Evolutionary conservation across 495 filamentous ascomycete species (phyloP), one percentile per base, ranked within the genome.

Genomic region (Penicillium tannophilum): DNA sequence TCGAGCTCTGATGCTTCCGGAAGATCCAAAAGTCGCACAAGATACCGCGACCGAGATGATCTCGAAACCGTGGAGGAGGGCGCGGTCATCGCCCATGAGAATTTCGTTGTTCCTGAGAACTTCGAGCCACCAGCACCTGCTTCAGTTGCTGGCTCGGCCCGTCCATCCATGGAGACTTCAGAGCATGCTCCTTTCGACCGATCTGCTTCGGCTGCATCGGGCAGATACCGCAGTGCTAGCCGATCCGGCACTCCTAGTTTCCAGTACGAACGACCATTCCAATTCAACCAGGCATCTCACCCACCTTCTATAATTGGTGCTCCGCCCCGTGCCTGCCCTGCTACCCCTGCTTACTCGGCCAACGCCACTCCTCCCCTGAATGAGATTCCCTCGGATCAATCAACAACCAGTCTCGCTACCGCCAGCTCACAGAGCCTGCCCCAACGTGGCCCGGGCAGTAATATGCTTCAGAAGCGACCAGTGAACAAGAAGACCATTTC

Each of bases 401-500:
- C 64, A 20, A 48, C 62, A 45, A 35, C 69, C 30, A 48, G 24
- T 26, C 36, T 64, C 10, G 51, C 60, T 30, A 30, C 73, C 12
- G 52, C 63, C 11, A 60, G 19, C 36, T 43, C 39, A 19, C 64
- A 68, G 31, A 47, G 55, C 2, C 51, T 64, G 20, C 63, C 71
- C 23, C 68, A 77, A 58, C 70, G 71, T 17, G 62, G 68, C 23
- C 64, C 68, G n/a, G 67, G 72, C 6, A 52, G 63, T 54, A 52
- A 39, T 42, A 56, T 60, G 54, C 71, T 75, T 23, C 78, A 71
- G 54, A 94, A 91, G 76, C 84, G 84, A 39, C 76, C 82, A 0
- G 76, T 94, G 48, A 87, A 85, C 63, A 92, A 93, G 65, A 76
- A 81, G 35, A 84, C 88, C 28, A 95, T 97, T 41, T 93, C 90